Evolutionary conservation across 192 early-diverging fungal genomes (phyloP), one percentile per base, ranked within the genome.

Genomic region (Podila verticillata): DNA sequence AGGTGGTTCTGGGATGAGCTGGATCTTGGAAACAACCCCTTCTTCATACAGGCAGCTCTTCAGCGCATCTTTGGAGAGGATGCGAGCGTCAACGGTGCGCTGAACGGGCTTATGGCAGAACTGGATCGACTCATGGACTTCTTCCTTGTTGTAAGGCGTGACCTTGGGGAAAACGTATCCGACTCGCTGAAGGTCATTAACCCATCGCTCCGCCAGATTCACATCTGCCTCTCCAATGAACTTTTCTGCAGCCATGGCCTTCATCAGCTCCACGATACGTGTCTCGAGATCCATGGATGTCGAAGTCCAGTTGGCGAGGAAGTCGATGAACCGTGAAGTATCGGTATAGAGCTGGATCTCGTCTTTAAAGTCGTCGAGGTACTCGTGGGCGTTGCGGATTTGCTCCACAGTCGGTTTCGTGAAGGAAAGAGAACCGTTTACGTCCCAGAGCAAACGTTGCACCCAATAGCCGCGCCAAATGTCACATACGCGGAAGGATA

Each of bases 371-470:
- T 57, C 56, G 24, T 57, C 56, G 3, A 24, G 24, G 56, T 57
- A 57, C 6, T 57, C 28, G 56, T 57, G 56, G 7, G 56, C 56
- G 22, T 57, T 57, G n/a, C 56, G 56, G 24, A 57, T 57, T 26
- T 57, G 56, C n/a, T 57, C 56, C n/a, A 57, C 56, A n/a, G 56
- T 57, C n/a, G 56, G 56, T 26, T 57, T 57, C 24, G 56, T 57
- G 7, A 57, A 57, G 7, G 22, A 20, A 7, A 57, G 56, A 24
- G 56, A 57, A 3, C 56, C 56, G 24, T 26, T 57, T 5, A 57
- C 56, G 24, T 57, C 56, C 56, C 56, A 57, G 24, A 57, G 56
- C 56, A 57, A 7, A 7, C 56, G 56, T 26, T 57, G 56, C 10
- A n/a, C n/a, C n/a, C n/a, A n/a, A n/a, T n/a, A n/a, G n/a, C n/a